A percentile compares a stretch with the other conserved stretches of the same genome.
These are phyloP conservation scores for Phyllosticta paracitricarpa DNA, from an alignment of 2,329 filamentous ascomycete genomes.

Conservation along the genomic window DNA sequence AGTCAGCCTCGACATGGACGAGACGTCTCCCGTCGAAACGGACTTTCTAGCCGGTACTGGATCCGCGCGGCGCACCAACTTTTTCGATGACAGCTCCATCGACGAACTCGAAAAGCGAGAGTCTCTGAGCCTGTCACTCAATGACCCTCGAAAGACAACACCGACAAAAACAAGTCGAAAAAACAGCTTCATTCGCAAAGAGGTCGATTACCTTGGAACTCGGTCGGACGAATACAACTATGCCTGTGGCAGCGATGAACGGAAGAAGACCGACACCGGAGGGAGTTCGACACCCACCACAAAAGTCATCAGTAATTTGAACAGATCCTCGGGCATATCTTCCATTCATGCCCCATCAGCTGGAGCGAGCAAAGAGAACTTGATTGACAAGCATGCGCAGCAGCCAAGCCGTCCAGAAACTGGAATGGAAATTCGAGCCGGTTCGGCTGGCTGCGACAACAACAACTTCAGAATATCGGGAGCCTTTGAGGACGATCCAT, in stretches of 20 bases:
- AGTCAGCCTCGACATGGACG: conserved; percentile 24
- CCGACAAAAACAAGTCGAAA: not conserved
- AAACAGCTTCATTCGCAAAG: not conserved
- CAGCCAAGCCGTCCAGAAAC: not conserved
- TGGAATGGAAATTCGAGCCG: not conserved
- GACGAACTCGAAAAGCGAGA: conserved; percentile 5
- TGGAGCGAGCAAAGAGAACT: not conserved
- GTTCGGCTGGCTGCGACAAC: not conserved
- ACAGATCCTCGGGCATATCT: not conserved
- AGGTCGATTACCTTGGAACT: not conserved
- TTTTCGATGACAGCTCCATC: conserved; percentile 23
- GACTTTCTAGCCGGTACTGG: conserved; percentile 11
- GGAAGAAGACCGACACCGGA: not conserved
- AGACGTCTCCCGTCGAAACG: not conserved
- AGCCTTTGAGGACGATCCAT: not conserved
- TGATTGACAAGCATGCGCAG: not conserved
- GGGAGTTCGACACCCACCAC: not conserved
- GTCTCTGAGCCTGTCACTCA: not conserved
- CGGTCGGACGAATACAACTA: conserved; percentile 3
- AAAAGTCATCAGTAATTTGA: not conserved
- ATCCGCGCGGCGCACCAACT: conserved; percentile 21
- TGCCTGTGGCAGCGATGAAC: not conserved
- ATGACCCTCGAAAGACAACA: not conserved
- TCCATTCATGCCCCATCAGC: not conserved
- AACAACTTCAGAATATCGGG: not conserved